Base-by-base conservation (phyloP, 257 asterid genomes). In the Solanum medicagineum region DNA sequence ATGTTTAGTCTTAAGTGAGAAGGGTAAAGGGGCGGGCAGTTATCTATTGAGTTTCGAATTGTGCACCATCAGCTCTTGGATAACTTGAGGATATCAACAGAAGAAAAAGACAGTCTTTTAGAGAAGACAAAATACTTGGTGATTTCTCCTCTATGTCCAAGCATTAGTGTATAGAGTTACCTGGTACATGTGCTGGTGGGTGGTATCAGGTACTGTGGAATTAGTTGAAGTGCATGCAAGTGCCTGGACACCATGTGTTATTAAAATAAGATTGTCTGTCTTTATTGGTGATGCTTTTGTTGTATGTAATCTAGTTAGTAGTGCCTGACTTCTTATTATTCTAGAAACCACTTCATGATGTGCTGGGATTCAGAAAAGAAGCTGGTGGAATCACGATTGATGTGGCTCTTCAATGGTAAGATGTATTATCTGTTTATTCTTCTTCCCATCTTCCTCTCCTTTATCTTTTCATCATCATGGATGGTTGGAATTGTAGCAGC, bases 331-430 rank as follows among this genome's bases (percentile, higher is more conserved):
- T 80, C 86, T 88, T 81, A 86, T 75, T 91, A 86, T 83, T 90
- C 66, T 93, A 97, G 99, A 97, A 87, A 87, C 94, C 99, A 73
- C 91, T 97, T 80, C 99, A 97, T 54, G 98, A 97, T 13, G 96
- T 97, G 68, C 89, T 95, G 87, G 96, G 93, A 81, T 97, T 95
- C 91, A 92, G 92, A 86, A 95, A 92, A 89, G 92, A 92, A 91
- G 94, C 92, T 74, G 92, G 90, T 87, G 98, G 98, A 86, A 55
- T 93, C 84, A 88, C 91, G 86, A 89, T 97, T 87, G 97, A 97
- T 83, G 57, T 92, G 57, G 97, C 99, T 77, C 93, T 97, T 84
- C 99, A 97, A 88, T 97, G 99, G 99, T 97, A 93, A 84, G 59
- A 82, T 51, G 80, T 89, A 80, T 44, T 47, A 75, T 51, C 74